Percentiles rank a stretch among this genome's conserved stretches.
phyloP scores from a whole-genome alignment of 176 grass and related monocot species.

The Ampelocalamus luodianensis region DNA sequence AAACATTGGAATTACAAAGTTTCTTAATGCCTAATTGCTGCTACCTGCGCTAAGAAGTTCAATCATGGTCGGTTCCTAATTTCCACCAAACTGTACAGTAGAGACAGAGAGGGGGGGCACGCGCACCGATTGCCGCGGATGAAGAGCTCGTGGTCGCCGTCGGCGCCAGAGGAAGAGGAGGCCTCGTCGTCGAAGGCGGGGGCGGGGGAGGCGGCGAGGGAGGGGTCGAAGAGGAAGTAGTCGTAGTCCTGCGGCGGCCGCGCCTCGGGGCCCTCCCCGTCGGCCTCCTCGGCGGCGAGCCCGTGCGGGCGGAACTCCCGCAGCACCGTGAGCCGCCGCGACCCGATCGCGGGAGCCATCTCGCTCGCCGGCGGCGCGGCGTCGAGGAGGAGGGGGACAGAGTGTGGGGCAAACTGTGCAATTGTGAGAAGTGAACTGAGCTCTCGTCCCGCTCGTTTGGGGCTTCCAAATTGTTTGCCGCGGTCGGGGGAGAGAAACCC shows the following conservation, averaged over 20 bases:
- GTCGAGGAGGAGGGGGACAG: neutral
- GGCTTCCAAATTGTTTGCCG: neutral
- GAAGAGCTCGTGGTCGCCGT: constrained; percentile 96
- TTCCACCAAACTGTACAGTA: neutral
- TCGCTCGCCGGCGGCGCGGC: neutral
- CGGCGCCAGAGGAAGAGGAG: constrained; percentile 41
- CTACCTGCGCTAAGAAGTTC: neutral
- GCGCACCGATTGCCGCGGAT: constrained; percentile 79
- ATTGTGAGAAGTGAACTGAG: neutral
- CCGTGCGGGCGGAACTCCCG: constrained; percentile 87
- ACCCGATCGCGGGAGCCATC: constrained; percentile 50
- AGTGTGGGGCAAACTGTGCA: neutral
- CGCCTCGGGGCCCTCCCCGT: constrained; percentile 56
- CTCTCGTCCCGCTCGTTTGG: neutral
- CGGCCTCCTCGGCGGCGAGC: constrained; percentile 66
- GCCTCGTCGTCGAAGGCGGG: constrained; percentile 32
- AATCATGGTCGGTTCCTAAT: neutral
- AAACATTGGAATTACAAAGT: neutral
- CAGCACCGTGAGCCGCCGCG: constrained; percentile 70
- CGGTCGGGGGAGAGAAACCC: too few relatives aligned
- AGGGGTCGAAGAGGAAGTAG: constrained; percentile 82
- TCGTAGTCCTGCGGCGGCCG: constrained; percentile 60
- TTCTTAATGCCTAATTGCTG: neutral
- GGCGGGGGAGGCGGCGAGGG: constrained; percentile 46
- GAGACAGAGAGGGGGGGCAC: neutral